Conservation (phyloP, 495 filamentous ascomycete genomes). For the Xylaria cubensis region DNA sequence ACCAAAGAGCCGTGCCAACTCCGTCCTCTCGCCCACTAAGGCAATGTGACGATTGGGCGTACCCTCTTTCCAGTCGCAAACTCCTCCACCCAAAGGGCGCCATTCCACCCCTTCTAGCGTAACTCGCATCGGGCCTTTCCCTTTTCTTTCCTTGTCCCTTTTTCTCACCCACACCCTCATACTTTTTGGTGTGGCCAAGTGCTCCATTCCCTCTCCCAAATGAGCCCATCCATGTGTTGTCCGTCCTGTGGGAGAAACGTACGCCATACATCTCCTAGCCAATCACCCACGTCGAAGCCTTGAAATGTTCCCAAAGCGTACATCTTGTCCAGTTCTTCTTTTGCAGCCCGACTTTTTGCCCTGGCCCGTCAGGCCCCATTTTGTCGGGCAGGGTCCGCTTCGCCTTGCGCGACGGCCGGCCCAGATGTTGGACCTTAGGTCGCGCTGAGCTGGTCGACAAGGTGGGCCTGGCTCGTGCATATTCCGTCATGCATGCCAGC, state of each 20-base stretch:
- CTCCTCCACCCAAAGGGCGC: conserved; percentile 39
- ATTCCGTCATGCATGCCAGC: conserved; percentile 66
- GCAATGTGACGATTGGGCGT: conserved; percentile 42
- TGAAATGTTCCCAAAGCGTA: conserved; percentile 31
- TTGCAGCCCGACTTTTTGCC: conserved; percentile 30
- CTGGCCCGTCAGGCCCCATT: conserved; percentile 32
- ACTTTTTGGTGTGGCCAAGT: conserved; percentile 34
- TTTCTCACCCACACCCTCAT: conserved; percentile 40
- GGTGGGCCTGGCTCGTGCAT: conserved; percentile 61
- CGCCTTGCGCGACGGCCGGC: conserved; percentile 45
- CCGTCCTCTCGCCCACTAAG: conserved; percentile 38
- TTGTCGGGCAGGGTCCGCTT: conserved; percentile 39
- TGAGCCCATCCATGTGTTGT: conserved; percentile 39
- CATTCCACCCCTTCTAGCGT: conserved; percentile 43
- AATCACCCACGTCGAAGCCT: conserved; percentile 41
- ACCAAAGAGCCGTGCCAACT: conserved; percentile 36
- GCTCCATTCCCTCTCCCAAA: conserved; percentile 37
- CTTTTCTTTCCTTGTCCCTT: conserved; percentile 42
- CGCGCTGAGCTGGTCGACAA: conserved; percentile 45
- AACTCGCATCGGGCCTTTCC: conserved; percentile 45
- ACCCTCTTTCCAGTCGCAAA: conserved; percentile 42
- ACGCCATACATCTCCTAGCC: conserved; percentile 36
- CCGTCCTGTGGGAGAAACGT: conserved; percentile 38
- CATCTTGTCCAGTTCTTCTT: conserved; percentile 24
- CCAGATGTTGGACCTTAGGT: conserved; percentile 41